These are phyloP conservation scores for Cryphonectria radicalis DNA, from an alignment of 2,329 filamentous ascomycete species.

Conservation along the genomic window DNA sequence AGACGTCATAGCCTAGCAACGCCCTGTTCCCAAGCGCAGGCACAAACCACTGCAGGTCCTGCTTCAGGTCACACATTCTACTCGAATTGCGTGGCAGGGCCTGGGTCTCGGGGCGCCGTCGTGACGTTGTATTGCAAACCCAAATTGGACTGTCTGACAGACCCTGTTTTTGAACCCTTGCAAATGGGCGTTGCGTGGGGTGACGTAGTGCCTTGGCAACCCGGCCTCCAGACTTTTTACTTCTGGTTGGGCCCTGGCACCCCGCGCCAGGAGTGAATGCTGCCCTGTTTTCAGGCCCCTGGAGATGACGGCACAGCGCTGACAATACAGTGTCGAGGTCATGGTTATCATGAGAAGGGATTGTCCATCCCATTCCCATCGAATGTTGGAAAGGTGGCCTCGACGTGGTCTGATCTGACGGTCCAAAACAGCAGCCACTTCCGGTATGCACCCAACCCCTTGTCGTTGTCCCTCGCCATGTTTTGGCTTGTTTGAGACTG, in stretches of 20 bases:
- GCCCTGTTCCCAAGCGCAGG: not conserved
- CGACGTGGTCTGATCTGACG: not conserved
- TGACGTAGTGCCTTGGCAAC: slow-evolving; percentile 24
- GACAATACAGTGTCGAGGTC: not conserved
- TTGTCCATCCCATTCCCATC: not conserved
- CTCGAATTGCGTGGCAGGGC: slow-evolving; percentile 11
- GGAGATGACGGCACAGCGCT: slow-evolving; percentile 6
- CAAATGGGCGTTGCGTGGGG: slow-evolving; percentile 17
- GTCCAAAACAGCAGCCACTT: not conserved
- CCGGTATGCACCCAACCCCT: not conserved
- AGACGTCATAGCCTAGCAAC: slow-evolving; percentile 14
- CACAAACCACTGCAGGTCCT: not conserved
- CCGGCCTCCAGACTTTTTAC: not conserved
- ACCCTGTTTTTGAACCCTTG: slow-evolving; percentile 22
- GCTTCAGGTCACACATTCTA: slow-evolving; percentile 6
- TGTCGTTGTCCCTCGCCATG: slow-evolving; percentile 1
- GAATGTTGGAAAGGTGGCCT: not conserved
- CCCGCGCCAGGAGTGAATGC: not conserved
- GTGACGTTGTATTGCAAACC: slow-evolving; percentile 21
- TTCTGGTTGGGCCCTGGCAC: slow-evolving; percentile 11
- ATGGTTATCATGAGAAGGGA: not conserved
- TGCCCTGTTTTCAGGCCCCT: slow-evolving; percentile 13
- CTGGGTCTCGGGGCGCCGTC: not conserved
- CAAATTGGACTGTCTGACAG: slow-evolving; percentile 18
- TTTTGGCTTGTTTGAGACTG: slow-evolving; percentile 8